Conservation (phyloP, 495 filamentous ascomycete species). For the Penicillium coprophilum region DNA sequence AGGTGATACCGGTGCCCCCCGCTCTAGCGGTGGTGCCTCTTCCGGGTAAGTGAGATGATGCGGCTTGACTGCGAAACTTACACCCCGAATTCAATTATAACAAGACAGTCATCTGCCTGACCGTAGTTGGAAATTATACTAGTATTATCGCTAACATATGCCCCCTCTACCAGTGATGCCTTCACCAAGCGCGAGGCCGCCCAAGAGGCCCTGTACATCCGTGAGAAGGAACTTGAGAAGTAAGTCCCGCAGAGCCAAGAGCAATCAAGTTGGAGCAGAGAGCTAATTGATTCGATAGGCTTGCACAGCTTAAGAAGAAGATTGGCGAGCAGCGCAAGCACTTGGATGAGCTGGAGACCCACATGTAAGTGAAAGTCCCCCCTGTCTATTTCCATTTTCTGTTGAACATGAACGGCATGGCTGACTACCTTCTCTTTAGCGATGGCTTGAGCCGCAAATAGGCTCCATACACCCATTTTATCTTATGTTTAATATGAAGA, state of each 20-base stretch:
- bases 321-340: constrained; percentile 75
- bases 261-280: neutral
- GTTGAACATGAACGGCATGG: neutral
- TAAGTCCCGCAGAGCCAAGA: constrained; percentile 28
- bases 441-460: constrained; percentile 12
- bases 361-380: constrained; percentile 62
- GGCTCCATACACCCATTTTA: neutral
- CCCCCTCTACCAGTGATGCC: constrained; percentile 63
- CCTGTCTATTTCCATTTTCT: neutral
- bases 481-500: neutral
- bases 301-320: constrained; percentile 69
- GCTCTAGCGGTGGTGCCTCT: constrained; percentile 37
- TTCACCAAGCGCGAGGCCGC: constrained; percentile 92
- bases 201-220: constrained; percentile 78
- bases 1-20: constrained; percentile 68
- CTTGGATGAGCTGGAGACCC: constrained; percentile 76
- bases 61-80: neutral
- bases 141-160: constrained; percentile 13
- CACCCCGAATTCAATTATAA: neutral
- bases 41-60: constrained; percentile 30
- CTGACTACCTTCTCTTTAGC: constrained; percentile 5
- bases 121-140: constrained; percentile 17
- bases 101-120: constrained; percentile 6
- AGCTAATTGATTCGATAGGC: constrained; percentile 36
- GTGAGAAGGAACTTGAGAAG: constrained; percentile 83